Conservation (phyloP, 192 early-diverging fungal genomes). For the Diversispora epigaea region DNA sequence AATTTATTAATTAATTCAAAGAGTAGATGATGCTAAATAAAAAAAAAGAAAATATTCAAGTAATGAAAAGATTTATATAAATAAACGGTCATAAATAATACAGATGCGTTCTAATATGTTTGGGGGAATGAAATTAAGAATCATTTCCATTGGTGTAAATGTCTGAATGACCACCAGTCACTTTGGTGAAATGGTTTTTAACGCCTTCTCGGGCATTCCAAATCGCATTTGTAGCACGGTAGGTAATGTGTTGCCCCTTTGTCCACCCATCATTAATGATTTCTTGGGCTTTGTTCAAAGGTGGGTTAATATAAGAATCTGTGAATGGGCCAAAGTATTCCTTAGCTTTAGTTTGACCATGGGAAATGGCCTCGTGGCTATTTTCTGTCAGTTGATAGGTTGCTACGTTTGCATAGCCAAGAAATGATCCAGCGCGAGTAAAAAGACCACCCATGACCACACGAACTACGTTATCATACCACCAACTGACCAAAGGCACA, state of each 20-base stretch:
- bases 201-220: neutral
- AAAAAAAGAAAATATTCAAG: too few relatives aligned
- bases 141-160: neutral
- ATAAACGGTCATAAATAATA: too few relatives aligned
- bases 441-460: conserved; percentile 50
- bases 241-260: neutral
- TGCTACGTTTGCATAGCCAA: conserved; percentile 48
- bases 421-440: conserved; percentile 49
- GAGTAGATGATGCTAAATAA: too few relatives aligned
- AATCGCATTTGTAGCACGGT: neutral
- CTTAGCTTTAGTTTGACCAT: neutral
- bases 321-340: neutral
- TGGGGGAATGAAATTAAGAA: too few relatives aligned
- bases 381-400: conserved; percentile 33
- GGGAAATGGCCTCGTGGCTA: neutral
- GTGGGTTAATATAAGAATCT: too few relatives aligned
- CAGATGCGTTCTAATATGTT: too few relatives aligned
- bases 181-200: neutral
- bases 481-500: conserved; percentile 56
- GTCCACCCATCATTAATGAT: neutral
- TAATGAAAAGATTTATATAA: too few relatives aligned
- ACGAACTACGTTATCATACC: conserved; percentile 56
- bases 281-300: neutral
- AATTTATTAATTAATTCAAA: too few relatives aligned
- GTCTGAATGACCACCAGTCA: neutral